These are phyloP conservation scores for Plasmopara muralis DNA, from an alignment of 352 stramenopile genomes.

Conservation along the genomic window DNA sequence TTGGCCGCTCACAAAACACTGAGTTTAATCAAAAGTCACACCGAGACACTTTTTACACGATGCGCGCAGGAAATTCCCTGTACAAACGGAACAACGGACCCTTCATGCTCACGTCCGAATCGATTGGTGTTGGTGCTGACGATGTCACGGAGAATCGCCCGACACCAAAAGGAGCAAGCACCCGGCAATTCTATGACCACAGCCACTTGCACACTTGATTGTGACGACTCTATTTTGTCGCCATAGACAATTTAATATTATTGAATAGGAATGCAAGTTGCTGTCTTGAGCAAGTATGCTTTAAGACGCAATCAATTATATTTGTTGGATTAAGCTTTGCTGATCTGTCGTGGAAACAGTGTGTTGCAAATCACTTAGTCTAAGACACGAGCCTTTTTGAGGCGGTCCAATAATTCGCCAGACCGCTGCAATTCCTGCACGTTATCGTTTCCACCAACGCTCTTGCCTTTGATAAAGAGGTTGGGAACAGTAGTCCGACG, in stretches of 20 bases:
- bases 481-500: slow-evolving; percentile 95
- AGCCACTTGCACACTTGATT: slow-evolving; percentile 54
- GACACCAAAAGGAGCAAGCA: slow-evolving; percentile 67
- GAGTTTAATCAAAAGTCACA: slow-evolving; percentile 83
- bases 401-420: slow-evolving; percentile 87
- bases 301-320: neutral
- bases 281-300: neutral
- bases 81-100: slow-evolving; percentile 75
- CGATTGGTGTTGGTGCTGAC: slow-evolving; percentile 51
- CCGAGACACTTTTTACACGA: slow-evolving; percentile 79
- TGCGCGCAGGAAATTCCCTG: slow-evolving; percentile 67
- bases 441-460: slow-evolving; percentile 93
- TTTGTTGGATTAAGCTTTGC: neutral
- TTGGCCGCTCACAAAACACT: slow-evolving; percentile 66
- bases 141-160: slow-evolving; percentile 56
- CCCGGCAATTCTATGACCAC: slow-evolving; percentile 79
- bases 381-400: slow-evolving; percentile 67
- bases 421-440: slow-evolving; percentile 78
- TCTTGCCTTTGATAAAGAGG: slow-evolving; percentile 95
- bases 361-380: slow-evolving; percentile 12
- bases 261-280: neutral
- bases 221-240: neutral
- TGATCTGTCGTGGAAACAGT: neutral
- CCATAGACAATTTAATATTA: neutral
- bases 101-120: slow-evolving; percentile 75